Evolutionary conservation across 164 flowering plant species (phyloP), one percentile per base, ranked within the genome.

Genomic region (Liquidambar formosana): DNA sequence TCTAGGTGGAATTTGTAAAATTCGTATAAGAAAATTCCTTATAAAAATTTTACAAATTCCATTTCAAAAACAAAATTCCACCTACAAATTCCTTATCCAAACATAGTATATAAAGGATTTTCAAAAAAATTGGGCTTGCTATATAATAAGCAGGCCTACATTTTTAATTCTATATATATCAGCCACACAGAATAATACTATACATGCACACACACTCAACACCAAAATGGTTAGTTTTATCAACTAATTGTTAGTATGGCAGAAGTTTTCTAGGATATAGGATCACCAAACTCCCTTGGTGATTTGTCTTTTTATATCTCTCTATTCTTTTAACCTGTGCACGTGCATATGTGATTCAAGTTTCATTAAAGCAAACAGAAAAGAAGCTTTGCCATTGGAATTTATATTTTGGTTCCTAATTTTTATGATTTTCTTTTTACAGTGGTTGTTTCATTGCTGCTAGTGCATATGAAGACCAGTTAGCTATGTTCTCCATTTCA

Each of bases 361-460:
- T 33, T 33, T 6, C 41, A 33, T 33, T 9, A 9, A 8, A 8
- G 33, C 22, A 4, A 33, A 38, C 23, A 10, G 21, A 12, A 21
- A 51, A 18, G 21, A 45, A 51, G 27, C 13, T 52, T 38, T 59
- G 43, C n/a, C 13, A 1, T 13, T 64, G 28, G 58, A 66, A 27
- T 45, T 57, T 16, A 45, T 63, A 47, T 62, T 49, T 12, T 22
- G 62, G 64, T 14, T 70, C 71, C 71, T 72, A 51, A 72, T 62
- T 69, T 67, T 28, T 47, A 38, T 72, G 61, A 33, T 54, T 45
- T 54, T 45, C 56, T 51, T 46, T 76, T 61, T 77, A 57, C 91
- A 95, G 97, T 77, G 93, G 97, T 16, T 70, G 85, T 76, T 91
- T 81, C 69, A 73, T 93, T 66, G 99, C 99, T 76, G 90, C 77